Evolutionary conservation across 2,329 filamentous ascomycete species (phyloP).

Genomic region (Trichophyton mentagrophytes): DNA sequence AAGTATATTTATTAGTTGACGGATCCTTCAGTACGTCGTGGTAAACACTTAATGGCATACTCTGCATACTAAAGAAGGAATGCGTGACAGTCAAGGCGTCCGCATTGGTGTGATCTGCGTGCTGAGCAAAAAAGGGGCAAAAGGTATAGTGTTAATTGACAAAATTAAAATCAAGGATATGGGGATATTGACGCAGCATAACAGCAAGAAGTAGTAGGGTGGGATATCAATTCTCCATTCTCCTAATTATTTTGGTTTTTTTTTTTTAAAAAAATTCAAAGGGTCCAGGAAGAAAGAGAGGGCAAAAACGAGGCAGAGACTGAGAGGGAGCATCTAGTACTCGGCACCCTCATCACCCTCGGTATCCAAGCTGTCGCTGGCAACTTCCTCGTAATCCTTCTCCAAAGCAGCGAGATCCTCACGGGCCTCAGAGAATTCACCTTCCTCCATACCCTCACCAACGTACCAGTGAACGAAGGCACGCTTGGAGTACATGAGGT

Average conservation of each 20-base stretch:
- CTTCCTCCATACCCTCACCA: slow-evolving; percentile 99
- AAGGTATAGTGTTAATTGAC: slow-evolving; percentile 2
- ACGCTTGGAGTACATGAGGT: slow-evolving; percentile 99
- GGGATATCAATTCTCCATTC: slow-evolving; percentile 2
- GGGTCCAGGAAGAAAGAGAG: slow-evolving; percentile 1
- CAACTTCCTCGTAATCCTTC: slow-evolving; percentile 97
- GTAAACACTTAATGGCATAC: neutral
- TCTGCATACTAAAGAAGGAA: neutral
- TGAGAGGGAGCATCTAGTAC: slow-evolving; percentile 19
- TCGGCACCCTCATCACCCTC: slow-evolving; percentile 43
- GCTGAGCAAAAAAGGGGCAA: neutral
- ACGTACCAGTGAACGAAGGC: slow-evolving; percentile 99
- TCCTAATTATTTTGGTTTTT: slow-evolving; percentile 1
- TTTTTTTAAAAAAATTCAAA: neutral
- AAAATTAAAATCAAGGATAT: neutral
- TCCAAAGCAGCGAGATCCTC: slow-evolving; percentile 97
- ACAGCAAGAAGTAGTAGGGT: neutral
- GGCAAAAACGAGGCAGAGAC: neutral
- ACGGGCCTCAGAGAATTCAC: slow-evolving; percentile 97
- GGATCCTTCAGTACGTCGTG: neutral
- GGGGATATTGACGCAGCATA: neutral
- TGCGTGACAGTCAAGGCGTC: neutral
- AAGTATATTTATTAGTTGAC: slow-evolving; percentile 1
- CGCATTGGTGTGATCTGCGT: neutral
- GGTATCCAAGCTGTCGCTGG: slow-evolving; percentile 53